A percentile compares a stretch with the other conserved stretches of the same genome.
phyloP scores from a whole-genome alignment of 2,329 filamentous ascomycete species.

The Penicillium oxalicum region DNA sequence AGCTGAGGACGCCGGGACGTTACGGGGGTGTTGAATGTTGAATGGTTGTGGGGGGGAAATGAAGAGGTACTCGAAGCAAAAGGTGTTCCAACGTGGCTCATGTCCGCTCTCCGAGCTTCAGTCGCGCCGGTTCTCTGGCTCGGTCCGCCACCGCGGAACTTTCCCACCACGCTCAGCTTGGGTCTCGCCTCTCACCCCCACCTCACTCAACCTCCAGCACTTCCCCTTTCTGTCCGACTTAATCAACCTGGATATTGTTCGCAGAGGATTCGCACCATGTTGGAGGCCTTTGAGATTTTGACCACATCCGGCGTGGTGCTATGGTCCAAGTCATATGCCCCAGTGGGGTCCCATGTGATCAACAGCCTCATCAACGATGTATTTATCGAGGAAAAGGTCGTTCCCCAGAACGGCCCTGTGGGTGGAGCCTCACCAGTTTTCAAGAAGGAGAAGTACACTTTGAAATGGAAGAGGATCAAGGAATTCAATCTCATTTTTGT shows the following conservation, averaged over 20 bases:
- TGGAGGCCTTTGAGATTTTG: conserved; percentile 94
- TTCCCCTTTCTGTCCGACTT: conserved; percentile 5
- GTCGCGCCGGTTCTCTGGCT: conserved; percentile 13
- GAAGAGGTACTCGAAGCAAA: conserved; percentile 8
- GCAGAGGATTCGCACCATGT: conserved; percentile 50
- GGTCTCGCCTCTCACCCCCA: conserved; percentile 6
- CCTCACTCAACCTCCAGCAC: conserved; percentile 15
- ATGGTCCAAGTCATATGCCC: conserved; percentile 83
- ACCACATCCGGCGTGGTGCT: conserved; percentile 94
- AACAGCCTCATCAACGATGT: conserved; percentile 94
- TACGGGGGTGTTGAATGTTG: conserved; percentile 4
- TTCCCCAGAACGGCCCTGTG: conserved; percentile 51
- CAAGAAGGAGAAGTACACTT: conserved; percentile 84
- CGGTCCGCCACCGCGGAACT: conserved; percentile 21
- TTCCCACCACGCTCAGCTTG: conserved; percentile 9
- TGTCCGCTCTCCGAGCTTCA: conserved; percentile 23
- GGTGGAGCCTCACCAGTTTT: conserved; percentile 65
- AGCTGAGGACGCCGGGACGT: conserved; percentile 7
- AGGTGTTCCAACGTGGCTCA: conserved; percentile 32
- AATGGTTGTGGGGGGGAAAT: background rate
- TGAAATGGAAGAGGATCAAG: conserved; percentile 90
- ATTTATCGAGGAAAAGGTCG: conserved; percentile 89
- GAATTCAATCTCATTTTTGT: conserved; percentile 95
- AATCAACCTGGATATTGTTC: background rate
- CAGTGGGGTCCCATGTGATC: conserved; percentile 74